These are phyloP conservation scores for Coniella vitis DNA, from an alignment of 2,329 filamentous ascomycete species.

Conservation along the genomic window DNA sequence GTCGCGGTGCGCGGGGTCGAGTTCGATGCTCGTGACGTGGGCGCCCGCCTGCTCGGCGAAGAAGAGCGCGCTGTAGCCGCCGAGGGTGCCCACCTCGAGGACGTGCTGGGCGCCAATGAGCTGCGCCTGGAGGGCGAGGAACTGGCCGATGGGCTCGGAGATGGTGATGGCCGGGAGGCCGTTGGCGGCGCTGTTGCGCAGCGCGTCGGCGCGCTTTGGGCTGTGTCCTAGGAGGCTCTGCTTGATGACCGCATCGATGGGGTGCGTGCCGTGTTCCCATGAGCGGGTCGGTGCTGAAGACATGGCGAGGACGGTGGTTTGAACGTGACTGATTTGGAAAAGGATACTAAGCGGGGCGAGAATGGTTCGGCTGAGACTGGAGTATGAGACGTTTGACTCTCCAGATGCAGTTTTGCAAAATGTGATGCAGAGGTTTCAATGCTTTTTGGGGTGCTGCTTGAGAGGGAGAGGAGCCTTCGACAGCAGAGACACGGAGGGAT, in stretches of 20 bases:
- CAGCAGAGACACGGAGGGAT: too few relatives aligned
- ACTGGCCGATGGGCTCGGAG: constrained; percentile 29
- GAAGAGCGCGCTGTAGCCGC: constrained; percentile 48
- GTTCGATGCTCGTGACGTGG: constrained; percentile 46
- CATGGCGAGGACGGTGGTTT: too few relatives aligned
- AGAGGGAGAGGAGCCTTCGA: too few relatives aligned
- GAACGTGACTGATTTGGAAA: too few relatives aligned
- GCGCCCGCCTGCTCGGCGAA: constrained; percentile 32
- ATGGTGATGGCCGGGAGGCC: constrained; percentile 33
- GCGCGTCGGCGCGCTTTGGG: constrained; percentile 24
- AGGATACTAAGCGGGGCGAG: too few relatives aligned
- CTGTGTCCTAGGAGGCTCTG: constrained; percentile 18
- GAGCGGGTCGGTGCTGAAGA: too few relatives aligned
- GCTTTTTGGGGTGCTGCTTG: too few relatives aligned
- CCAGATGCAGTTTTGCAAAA: too few relatives aligned
- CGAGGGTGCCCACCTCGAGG: constrained; percentile 50
- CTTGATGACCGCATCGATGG: constrained; percentile 15
- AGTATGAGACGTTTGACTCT: too few relatives aligned
- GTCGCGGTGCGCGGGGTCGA: constrained; percentile 35
- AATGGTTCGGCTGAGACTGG: too few relatives aligned
- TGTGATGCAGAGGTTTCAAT: too few relatives aligned
- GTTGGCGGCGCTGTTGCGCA: constrained; percentile 25
- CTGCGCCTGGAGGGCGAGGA: constrained; percentile 32
- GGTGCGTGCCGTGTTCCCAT: too few relatives aligned
- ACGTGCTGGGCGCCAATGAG: constrained; percentile 30